Evolutionary conservation across 2,329 filamentous ascomycete species (phyloP).

Genomic region (Colletotrichum sp.): DNA sequence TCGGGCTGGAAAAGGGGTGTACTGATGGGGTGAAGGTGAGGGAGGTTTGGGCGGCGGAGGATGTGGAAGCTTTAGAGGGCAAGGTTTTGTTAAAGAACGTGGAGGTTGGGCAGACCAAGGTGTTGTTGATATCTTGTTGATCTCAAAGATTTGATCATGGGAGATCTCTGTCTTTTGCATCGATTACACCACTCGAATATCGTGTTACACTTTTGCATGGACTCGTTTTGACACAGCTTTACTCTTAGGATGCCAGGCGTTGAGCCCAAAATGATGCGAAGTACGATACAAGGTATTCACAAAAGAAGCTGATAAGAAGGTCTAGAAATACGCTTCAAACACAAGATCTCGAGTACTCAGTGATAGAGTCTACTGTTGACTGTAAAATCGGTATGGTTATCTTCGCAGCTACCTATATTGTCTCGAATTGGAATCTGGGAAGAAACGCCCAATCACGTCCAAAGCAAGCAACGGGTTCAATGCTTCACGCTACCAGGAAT

Average conservation of each 20-base stretch:
- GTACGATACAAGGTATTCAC: background rate
- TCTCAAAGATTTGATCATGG: background rate
- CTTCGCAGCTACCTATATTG: background rate
- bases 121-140: background rate
- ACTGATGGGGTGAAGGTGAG: background rate
- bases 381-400: background rate
- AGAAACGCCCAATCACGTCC: background rate
- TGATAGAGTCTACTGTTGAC: background rate
- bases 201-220: background rate
- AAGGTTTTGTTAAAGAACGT: background rate
- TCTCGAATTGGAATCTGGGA: background rate
- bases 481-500: background rate
- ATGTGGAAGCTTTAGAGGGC: background rate
- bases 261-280: background rate
- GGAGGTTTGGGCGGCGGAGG: background rate
- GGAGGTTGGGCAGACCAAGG: background rate
- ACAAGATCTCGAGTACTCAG: background rate
- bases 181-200: background rate
- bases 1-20: background rate
- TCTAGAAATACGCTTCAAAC: background rate
- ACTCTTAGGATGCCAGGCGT: background rate
- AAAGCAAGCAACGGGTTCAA: background rate
- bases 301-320: background rate
- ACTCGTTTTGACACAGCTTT: background rate
- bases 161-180: background rate